phyloP scores from a whole-genome alignment of 257 asterid genomes.

The Plantago ovata region DNA sequence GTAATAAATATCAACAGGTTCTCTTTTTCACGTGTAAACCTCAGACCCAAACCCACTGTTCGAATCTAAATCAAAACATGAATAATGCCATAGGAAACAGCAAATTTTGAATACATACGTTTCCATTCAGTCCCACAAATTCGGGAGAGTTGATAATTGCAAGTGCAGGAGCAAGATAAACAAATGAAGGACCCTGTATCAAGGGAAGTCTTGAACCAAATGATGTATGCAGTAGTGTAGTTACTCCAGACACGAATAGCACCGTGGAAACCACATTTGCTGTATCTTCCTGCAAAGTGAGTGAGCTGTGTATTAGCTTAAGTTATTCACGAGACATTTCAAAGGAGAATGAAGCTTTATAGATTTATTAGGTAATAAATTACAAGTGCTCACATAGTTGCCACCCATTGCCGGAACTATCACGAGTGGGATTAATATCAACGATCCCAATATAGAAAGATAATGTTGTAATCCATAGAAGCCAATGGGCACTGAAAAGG shows the following conservation, averaged over 20 bases:
- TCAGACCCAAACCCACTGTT: too few species aligned
- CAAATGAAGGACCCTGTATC: slow-evolving; percentile 98
- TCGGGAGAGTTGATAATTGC: slow-evolving; percentile 91
- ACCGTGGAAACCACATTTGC: slow-evolving; percentile 89
- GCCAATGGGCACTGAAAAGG: slow-evolving; percentile 88
- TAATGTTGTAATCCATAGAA: slow-evolving; percentile 91
- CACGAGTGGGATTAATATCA: slow-evolving; percentile 91
- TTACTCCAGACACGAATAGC: slow-evolving; percentile 83
- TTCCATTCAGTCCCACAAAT: slow-evolving; percentile 73
- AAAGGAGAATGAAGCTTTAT: background rate
- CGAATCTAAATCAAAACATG: too few species aligned
- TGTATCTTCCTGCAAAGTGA: slow-evolving; percentile 74
- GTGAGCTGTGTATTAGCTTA: slow-evolving; percentile 21
- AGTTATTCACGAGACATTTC: slow-evolving; percentile 1
- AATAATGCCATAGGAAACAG: background rate
- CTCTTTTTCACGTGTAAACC: too few species aligned
- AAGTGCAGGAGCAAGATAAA: slow-evolving; percentile 94
- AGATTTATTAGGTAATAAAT: slow-evolving; percentile 20
- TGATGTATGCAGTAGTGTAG: slow-evolving; percentile 78
- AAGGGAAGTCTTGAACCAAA: slow-evolving; percentile 97
- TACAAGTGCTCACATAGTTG: slow-evolving; percentile 78
- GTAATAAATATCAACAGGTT: too few species aligned
- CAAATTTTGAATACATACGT: slow-evolving; percentile 45
- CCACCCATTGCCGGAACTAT: slow-evolving; percentile 99
- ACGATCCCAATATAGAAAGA: slow-evolving; percentile 87